Conservation (phyloP, 768 basidiomycete species). For the Postia placenta region DNA sequence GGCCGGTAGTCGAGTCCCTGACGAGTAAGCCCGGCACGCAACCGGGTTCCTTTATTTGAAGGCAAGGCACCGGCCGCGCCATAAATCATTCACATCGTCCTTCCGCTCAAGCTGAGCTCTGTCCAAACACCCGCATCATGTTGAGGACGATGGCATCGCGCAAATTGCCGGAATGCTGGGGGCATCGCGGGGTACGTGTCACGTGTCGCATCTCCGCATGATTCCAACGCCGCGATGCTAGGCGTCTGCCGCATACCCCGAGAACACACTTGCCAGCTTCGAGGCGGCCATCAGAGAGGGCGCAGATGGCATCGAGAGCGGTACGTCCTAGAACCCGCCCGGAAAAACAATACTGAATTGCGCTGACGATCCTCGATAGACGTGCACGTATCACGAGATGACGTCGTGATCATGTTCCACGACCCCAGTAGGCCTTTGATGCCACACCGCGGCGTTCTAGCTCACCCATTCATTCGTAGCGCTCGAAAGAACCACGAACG, state of each 20-base stretch:
- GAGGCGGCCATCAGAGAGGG: constrained; percentile 88
- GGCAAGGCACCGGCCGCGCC: too few species aligned
- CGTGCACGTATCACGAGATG: constrained; percentile 86
- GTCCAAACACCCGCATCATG: too few species aligned
- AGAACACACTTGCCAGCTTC: constrained; percentile 91
- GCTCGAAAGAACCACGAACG: constrained; percentile 79
- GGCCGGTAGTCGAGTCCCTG: too few species aligned
- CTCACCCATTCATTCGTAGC: constrained; percentile 30
- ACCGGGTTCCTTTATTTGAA: too few species aligned
- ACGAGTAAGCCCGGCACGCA: too few species aligned
- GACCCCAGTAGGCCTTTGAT: constrained; percentile 56
- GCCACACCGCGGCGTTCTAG: not conserved
- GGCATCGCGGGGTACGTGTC: constrained; percentile 22
- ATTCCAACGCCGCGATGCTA: constrained; percentile 19
- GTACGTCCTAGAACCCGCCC: constrained; percentile 42
- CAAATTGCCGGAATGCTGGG: constrained; percentile 19
- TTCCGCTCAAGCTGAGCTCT: too few species aligned
- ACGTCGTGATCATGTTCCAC: constrained; percentile 90
- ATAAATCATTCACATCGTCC: too few species aligned
- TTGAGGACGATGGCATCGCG: too few species aligned
- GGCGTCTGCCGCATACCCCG: constrained; percentile 82
- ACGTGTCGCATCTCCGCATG: not conserved
- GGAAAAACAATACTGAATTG: not conserved
- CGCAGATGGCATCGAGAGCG: constrained; percentile 90
- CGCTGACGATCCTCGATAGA: constrained; percentile 42